Percentiles rank a stretch among this genome's conserved stretches.
Conservation (phyloP, 139 green algal genomes). For the Chlorella sorokiniana region DNA sequence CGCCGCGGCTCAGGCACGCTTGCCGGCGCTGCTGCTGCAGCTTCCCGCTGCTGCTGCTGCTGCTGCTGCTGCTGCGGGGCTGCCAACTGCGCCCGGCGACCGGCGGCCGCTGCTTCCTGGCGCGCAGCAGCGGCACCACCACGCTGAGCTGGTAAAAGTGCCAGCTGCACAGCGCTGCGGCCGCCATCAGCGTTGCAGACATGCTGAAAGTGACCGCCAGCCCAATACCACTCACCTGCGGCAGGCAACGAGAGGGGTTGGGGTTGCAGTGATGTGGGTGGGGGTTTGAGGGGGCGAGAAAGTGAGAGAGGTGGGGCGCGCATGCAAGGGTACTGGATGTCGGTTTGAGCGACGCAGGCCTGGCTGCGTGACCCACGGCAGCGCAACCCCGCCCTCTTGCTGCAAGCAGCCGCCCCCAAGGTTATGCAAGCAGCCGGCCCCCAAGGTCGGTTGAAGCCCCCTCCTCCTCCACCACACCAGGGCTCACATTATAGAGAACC, state of each 20-base stretch:
- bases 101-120: background rate
- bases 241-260: background rate
- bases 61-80: background rate
- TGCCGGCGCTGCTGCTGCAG: background rate
- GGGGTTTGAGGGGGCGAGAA: too few relatives aligned
- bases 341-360: too few relatives aligned
- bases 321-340: too few relatives aligned
- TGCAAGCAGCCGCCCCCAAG: too few relatives aligned
- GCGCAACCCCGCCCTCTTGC: too few relatives aligned
- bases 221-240: slow-evolving; percentile 26
- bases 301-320: too few relatives aligned
- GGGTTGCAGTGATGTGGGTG: too few relatives aligned
- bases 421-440: too few relatives aligned
- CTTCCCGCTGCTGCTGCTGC: background rate
- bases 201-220: slow-evolving; percentile 13
- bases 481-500: slow-evolving; percentile 91
- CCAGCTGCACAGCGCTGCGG: background rate
- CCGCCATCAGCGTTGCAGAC: background rate
- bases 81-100: background rate
- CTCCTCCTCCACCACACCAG: background rate
- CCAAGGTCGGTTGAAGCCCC: too few relatives aligned
- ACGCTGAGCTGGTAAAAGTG: slow-evolving; percentile 29
- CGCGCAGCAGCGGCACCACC: slow-evolving; percentile 15
- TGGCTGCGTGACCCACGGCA: too few relatives aligned
- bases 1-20: background rate